Conservation (phyloP, 257 asterid genomes). For the Catharanthus roseus region DNA sequence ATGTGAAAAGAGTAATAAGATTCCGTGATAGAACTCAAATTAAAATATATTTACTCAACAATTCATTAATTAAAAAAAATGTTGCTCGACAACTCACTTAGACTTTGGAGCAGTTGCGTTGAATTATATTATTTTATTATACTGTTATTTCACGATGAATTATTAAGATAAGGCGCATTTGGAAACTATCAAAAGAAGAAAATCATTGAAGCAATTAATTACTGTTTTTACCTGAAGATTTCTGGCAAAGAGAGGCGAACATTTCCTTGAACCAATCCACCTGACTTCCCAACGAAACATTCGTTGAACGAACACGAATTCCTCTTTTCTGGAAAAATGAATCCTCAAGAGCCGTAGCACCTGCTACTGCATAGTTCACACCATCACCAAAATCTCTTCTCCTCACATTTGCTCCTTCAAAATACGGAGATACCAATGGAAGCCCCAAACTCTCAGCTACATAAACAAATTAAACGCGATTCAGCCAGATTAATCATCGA, state of each 20-base stretch:
- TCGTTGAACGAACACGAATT: conserved; percentile 9
- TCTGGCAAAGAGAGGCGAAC: conserved; percentile 19
- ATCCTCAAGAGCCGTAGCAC: conserved; percentile 35
- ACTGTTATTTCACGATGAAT: too few relatives aligned
- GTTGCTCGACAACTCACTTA: too few relatives aligned
- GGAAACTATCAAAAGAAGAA: too few relatives aligned
- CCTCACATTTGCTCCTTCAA: conserved; percentile 5
- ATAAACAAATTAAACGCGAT: not conserved
- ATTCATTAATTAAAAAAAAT: too few relatives aligned
- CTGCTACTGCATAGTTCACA: conserved; percentile 46
- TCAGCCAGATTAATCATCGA: not conserved
- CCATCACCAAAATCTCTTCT: conserved; percentile 6
- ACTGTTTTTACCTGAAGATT: conserved; percentile 6
- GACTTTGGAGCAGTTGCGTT: too few relatives aligned
- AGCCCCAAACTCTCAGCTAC: conserved; percentile 36
- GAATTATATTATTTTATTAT: too few relatives aligned
- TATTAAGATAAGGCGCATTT: too few relatives aligned
- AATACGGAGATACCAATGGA: conserved; percentile 33
- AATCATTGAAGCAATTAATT: too few relatives aligned
- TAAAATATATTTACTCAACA: too few relatives aligned
- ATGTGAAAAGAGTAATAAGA: too few relatives aligned
- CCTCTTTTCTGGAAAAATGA: conserved; percentile 24
- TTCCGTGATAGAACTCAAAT: too few relatives aligned
- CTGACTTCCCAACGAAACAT: conserved; percentile 33
- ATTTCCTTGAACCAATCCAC: conserved; percentile 37